A percentile compares a stretch with the other conserved stretches of the same genome.
These are phyloP conservation scores for Entomortierella parvispora DNA, from an alignment of 192 early-diverging fungal species.

Conservation along the genomic window DNA sequence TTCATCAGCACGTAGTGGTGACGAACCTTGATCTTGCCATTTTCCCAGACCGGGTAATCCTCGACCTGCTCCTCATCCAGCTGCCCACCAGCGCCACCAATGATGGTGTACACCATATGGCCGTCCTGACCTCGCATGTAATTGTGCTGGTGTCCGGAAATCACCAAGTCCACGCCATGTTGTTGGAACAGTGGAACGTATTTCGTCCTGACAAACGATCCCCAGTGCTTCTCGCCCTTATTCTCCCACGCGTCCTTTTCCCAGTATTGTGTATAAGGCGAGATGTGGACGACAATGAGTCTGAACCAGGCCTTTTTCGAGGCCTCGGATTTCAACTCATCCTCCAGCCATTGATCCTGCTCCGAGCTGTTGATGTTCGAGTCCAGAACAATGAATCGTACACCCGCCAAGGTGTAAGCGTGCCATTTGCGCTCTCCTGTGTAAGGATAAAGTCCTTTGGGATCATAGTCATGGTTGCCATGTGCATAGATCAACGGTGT, in stretches of 20 bases:
- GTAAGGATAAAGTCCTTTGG: slow-evolving; percentile 52
- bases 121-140: slow-evolving; percentile 70
- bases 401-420: slow-evolving; percentile 65
- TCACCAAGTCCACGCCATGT: slow-evolving; percentile 75
- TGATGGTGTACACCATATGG: slow-evolving; percentile 72
- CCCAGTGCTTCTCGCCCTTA: slow-evolving; percentile 76
- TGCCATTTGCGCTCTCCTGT: slow-evolving; percentile 68
- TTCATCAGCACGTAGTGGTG: slow-evolving; percentile 58
- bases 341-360: slow-evolving; percentile 71
- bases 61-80: slow-evolving; percentile 71
- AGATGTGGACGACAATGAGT: slow-evolving; percentile 76
- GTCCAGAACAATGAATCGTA: slow-evolving; percentile 76
- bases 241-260: slow-evolving; percentile 73
- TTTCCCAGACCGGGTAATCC: slow-evolving; percentile 63
- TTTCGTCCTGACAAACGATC: slow-evolving; percentile 69
- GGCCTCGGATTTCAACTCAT: slow-evolving; percentile 65
- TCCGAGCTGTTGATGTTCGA: slow-evolving; percentile 67
- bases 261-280: slow-evolving; percentile 83
- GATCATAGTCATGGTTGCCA: slow-evolving; percentile 82
- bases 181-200: slow-evolving; percentile 74
- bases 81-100: slow-evolving; percentile 77
- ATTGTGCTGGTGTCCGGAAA: slow-evolving; percentile 85
- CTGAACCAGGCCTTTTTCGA: slow-evolving; percentile 66
- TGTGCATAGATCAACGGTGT: slow-evolving; percentile 75
- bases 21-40: slow-evolving; percentile 38